Percentiles rank a stretch among this genome's conserved stretches.
Conservation (phyloP, 176 grass and related monocot genomes). For the Areca catechu region DNA sequence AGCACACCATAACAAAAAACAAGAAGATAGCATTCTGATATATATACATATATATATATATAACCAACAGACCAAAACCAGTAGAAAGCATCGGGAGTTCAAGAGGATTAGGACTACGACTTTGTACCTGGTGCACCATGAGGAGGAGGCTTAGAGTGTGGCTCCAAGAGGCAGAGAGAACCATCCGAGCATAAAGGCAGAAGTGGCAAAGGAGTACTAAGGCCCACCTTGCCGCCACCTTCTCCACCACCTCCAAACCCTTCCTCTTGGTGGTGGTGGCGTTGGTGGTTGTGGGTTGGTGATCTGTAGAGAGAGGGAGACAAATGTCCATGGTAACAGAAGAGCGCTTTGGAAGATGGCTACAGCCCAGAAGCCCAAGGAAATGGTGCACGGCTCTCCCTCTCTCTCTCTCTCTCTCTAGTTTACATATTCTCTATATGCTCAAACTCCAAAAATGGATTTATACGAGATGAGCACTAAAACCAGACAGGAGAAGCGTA, state of each 20-base stretch:
- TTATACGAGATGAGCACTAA: not conserved
- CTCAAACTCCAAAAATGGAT: constrained; percentile 14
- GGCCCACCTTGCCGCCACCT: not conserved
- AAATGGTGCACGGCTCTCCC: not conserved
- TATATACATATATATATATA: too few relatives aligned
- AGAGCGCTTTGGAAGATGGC: not conserved
- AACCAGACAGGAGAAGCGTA: not conserved
- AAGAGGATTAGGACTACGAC: too few relatives aligned
- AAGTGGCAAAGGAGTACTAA: not conserved
- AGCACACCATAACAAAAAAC: too few relatives aligned
- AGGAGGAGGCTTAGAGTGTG: constrained; percentile 1
- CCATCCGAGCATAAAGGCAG: constrained; percentile 21
- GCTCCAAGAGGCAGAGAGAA: constrained; percentile 23
- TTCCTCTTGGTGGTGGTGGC: not conserved
- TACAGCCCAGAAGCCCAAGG: constrained; percentile 4
- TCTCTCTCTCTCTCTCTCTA: constrained; percentile 16
- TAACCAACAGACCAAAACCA: too few relatives aligned
- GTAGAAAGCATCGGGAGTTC: too few relatives aligned
- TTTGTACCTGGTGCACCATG: constrained; percentile 17
- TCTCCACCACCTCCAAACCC: not conserved
- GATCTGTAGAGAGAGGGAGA: too few relatives aligned
- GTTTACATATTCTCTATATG: not conserved
- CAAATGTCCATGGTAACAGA: too few relatives aligned
- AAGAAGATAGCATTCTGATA: too few relatives aligned
- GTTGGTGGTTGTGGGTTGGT: too few relatives aligned